These are phyloP conservation scores for Globisporangium solare DNA, from an alignment of 352 stramenopile genomes.

Conservation along the genomic window DNA sequence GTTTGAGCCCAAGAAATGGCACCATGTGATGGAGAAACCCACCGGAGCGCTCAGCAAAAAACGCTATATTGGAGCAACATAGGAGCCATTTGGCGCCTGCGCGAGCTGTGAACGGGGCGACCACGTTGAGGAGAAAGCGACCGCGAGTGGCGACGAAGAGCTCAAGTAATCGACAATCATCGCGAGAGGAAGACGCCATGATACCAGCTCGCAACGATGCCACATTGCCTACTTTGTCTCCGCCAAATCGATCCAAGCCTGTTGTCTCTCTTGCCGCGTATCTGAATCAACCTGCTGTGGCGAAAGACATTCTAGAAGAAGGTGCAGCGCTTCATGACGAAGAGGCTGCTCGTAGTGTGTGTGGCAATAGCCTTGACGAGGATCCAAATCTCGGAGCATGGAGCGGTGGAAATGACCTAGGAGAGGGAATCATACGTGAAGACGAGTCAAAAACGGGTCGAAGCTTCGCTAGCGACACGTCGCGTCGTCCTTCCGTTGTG, in stretches of 20 bases:
- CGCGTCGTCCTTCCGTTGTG: too few species aligned
- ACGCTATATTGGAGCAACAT: too few species aligned
- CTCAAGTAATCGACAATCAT: conserved; percentile 10
- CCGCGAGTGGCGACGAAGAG: neutral
- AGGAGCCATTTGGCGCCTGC: neutral
- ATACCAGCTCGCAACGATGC: neutral
- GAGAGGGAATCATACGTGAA: too few species aligned
- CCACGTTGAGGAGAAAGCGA: neutral
- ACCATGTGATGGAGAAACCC: conserved; percentile 37
- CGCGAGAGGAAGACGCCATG: conserved; percentile 28
- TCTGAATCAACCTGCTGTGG: conserved; percentile 37
- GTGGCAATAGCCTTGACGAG: neutral
- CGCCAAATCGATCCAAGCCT: neutral
- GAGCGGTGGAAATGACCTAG: too few species aligned
- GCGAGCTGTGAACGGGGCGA: neutral
- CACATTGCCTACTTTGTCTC: conserved; percentile 2
- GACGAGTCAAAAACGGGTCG: too few species aligned
- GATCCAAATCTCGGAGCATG: neutral
- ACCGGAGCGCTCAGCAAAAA: conserved; percentile 17
- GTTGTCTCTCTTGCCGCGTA: conserved; percentile 30
- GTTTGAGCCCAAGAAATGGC: conserved; percentile 61
- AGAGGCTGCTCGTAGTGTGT: neutral
- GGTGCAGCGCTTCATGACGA: neutral
- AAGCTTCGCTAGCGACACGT: too few species aligned
- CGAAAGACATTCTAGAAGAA: conserved; percentile 23